Base-by-base conservation (phyloP, 257 asterid genomes). In the Penstemon barbatus region DNA sequence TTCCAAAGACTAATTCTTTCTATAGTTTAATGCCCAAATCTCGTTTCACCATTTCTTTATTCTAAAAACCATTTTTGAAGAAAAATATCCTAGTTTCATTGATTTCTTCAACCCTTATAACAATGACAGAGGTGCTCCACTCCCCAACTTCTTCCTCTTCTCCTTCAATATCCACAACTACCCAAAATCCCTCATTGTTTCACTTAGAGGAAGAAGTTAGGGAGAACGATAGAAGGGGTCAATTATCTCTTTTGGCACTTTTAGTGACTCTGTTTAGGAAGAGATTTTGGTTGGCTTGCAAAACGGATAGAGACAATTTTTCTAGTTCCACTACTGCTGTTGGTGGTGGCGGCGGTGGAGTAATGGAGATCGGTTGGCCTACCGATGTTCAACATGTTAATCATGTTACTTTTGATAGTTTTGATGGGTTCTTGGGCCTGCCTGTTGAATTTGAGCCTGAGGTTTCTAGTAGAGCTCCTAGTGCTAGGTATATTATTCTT, bases 361-460 rank as follows among this genome's bases (percentile, higher is more conserved):
- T 72, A 49, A 90, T 90, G 95, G 98, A 93, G 81, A 88, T 93
- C 62, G 92, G 98, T 52, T 93, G 98, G 98, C 98, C 98, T 5
- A 88, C 96, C 43, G 85, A 93, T 79, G 98, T 93, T 33, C 92
- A 91, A 67, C 98, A 93, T 75, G 96, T 93, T 61, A 89, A 90
- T 39, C 98, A 93, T 72, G 98, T 93, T 55, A 93, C 98, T 5
- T 93, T 93, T 79, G 98, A 93, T 84, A 82, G 98, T 79, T 93
- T 93, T 70, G 88, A 93, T 85, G 98, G 98, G 11, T 93, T 93
- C 71, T 82, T 93, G 87, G 98, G 98, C 8, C 85, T 93, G 83
- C 98, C 98, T 50, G 96, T 84, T 68, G 98, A 93, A 77, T 93
- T 93, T 82, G 98, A 93, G 82, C 98, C 97, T 57, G 98, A 93